Evolutionary conservation across 345 rosid species (phyloP).

Genomic region (Psidium guajava): DNA sequence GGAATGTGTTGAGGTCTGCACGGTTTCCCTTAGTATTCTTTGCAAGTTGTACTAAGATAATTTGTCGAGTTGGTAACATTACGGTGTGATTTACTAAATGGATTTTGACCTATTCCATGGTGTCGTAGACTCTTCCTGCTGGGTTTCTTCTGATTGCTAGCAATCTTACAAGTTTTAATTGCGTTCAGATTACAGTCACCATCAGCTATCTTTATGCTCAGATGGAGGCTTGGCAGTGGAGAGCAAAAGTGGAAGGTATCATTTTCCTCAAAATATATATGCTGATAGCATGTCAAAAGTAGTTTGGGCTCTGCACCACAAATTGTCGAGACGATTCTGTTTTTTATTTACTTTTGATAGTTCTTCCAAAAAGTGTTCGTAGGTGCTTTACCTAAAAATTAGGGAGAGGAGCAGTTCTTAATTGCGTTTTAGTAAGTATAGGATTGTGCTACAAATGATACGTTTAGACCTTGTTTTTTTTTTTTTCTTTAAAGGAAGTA

Average conservation of each 20-base stretch:
- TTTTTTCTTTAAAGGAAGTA: no score
- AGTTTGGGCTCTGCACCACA: neutral
- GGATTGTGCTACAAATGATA: no score
- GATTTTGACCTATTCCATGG: conserved; percentile 32
- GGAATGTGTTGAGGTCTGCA: conserved; percentile 78
- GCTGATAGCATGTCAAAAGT: neutral
- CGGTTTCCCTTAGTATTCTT: neutral
- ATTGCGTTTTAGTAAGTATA: no score
- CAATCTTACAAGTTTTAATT: conserved; percentile 56
- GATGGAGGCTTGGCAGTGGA: conserved; percentile 97
- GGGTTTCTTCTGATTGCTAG: conserved; percentile 86
- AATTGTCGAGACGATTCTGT: no score
- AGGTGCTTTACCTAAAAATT: no score
- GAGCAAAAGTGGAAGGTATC: conserved; percentile 86
- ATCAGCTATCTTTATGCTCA: conserved; percentile 78
- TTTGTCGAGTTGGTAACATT: neutral
- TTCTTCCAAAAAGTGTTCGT: no score
- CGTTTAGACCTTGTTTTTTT: no score
- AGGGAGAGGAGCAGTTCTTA: no score
- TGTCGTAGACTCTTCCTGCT: conserved; percentile 96
- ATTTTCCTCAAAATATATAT: neutral
- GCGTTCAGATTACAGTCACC: conserved; percentile 86
- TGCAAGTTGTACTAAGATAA: neutral
- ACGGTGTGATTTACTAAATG: conserved; percentile 10
- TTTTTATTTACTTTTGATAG: no score